Conservation (phyloP, 306 rosid genomes). For the Malus orientalis region DNA sequence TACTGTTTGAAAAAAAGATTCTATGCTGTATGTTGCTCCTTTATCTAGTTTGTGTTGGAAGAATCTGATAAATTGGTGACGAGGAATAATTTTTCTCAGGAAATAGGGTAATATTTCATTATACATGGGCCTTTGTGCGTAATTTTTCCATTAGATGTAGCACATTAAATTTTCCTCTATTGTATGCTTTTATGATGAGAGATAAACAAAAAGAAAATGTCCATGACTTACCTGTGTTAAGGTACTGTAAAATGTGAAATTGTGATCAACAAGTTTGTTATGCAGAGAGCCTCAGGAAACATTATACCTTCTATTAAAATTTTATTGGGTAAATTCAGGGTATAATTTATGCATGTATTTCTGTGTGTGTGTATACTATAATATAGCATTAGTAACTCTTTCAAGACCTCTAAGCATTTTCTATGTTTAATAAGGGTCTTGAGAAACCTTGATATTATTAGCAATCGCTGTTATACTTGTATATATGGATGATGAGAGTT, state of each 20-base stretch:
- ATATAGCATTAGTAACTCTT: neutral
- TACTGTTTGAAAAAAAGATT: neutral
- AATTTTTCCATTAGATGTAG: neutral
- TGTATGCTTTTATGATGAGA: neutral
- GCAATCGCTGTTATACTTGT: neutral
- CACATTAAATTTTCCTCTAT: neutral
- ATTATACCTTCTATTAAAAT: neutral
- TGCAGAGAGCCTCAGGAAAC: neutral
- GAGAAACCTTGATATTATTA: neutral
- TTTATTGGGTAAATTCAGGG: neutral
- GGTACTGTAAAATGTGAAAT: neutral
- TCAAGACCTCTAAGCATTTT: neutral
- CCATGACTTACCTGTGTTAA: neutral
- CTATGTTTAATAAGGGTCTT: neutral
- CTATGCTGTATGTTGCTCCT: constrained; percentile 6
- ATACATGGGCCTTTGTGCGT: neutral
- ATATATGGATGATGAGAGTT: neutral
- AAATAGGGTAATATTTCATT: neutral
- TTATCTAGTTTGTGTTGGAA: neutral
- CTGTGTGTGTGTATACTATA: neutral
- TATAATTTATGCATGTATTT: neutral
- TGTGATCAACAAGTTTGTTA: neutral
- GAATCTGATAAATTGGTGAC: neutral
- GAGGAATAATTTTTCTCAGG: neutral
- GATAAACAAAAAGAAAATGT: neutral